phyloP scores from a whole-genome alignment of 495 filamentous ascomycete species.

The Podospora conica region DNA sequence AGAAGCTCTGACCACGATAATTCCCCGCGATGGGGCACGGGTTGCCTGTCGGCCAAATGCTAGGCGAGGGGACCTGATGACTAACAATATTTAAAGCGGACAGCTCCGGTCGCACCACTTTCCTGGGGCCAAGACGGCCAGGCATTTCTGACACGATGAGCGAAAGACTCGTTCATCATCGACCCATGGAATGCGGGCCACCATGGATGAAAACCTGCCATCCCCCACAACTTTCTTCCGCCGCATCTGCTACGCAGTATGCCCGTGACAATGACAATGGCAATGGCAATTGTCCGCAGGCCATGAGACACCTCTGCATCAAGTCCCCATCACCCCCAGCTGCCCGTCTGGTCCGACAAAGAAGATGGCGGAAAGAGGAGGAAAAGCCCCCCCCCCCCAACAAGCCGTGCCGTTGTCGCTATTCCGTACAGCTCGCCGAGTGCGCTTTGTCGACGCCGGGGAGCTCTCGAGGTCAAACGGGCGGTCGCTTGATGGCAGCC shows the following conservation, averaged over 20 bases:
- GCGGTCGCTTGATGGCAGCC: background rate
- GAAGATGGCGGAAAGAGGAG: background rate
- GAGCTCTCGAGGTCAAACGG: background rate
- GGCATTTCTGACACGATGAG: constrained; percentile 11
- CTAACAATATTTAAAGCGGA: constrained; percentile 22
- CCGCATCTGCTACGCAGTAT: background rate
- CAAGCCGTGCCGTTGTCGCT: background rate
- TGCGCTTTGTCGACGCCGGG: background rate
- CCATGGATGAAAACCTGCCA: background rate
- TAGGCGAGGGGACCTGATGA: background rate
- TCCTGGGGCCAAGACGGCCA: constrained; percentile 6
- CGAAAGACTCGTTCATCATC: constrained; percentile 9
- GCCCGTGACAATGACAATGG: background rate
- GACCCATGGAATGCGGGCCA: constrained; percentile 11
- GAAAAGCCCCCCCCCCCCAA: background rate
- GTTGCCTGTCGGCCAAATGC: background rate
- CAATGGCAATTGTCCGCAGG: background rate
- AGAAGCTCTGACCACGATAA: constrained; percentile 13
- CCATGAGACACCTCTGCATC: background rate
- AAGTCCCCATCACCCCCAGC: too few species aligned
- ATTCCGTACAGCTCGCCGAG: background rate
- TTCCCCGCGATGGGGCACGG: constrained; percentile 13
- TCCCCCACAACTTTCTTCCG: background rate
- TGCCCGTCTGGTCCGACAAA: background rate
- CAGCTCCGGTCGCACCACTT: constrained; percentile 25